phyloP scores from a whole-genome alignment of 805 yeast species.

The Limtongozyma cylindracea region DNA sequence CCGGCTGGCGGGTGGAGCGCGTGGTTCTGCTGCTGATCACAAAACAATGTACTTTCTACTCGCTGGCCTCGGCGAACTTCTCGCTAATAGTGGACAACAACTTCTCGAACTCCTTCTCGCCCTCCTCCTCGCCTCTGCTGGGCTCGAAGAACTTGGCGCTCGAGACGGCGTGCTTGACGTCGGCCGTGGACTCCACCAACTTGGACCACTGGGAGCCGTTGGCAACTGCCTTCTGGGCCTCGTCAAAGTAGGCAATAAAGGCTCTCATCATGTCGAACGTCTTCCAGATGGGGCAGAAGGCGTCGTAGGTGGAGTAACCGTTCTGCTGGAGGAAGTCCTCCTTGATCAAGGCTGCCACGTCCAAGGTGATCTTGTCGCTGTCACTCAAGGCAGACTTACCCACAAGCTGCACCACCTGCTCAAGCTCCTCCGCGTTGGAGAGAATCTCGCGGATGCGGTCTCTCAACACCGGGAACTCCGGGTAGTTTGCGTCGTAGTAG shows the following conservation, averaged over 20 bases:
- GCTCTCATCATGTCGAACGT: conserved; percentile 96
- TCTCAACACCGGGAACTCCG: conserved; percentile 81
- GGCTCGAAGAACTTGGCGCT: conserved; percentile 95
- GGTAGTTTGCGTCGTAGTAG: conserved; percentile 66
- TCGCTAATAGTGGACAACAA: conserved; percentile 58
- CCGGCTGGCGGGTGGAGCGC: neutral
- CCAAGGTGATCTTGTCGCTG: conserved; percentile 88
- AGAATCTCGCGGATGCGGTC: conserved; percentile 83
- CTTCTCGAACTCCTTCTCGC: conserved; percentile 51
- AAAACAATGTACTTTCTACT: conserved; percentile 16
- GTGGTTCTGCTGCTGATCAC: too few species aligned
- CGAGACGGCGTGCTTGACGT: conserved; percentile 81
- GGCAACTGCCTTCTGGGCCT: conserved; percentile 91
- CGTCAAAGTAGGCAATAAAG: conserved; percentile 76
- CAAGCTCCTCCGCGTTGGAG: conserved; percentile 93
- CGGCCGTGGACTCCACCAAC: conserved; percentile 69
- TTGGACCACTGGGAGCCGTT: conserved; percentile 90
- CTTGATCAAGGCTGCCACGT: conserved; percentile 74
- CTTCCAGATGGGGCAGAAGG: conserved; percentile 99
- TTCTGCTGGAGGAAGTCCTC: conserved; percentile 98
- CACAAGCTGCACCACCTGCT: conserved; percentile 96
- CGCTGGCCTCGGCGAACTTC: conserved; percentile 87
- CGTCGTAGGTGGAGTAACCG: conserved; percentile 96
- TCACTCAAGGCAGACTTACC: conserved; percentile 97
- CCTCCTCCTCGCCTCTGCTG: conserved; percentile 63